Evolutionary conservation across 495 filamentous ascomycete species (phyloP), one percentile per base, ranked within the genome.

Genomic region (Alectoria sarmentosa): DNA sequence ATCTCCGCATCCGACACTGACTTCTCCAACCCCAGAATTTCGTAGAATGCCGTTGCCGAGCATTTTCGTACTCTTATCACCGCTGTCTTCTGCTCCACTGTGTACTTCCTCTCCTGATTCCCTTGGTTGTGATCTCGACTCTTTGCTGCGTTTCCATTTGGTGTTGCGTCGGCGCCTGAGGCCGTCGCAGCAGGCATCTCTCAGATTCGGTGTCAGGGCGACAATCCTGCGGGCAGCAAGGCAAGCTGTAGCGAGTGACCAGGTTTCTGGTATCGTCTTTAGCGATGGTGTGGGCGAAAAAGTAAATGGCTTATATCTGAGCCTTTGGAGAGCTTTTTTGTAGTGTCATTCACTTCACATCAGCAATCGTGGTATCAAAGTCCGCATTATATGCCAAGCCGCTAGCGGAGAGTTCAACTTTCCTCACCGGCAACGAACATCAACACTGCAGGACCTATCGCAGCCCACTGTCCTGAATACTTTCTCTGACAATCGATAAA

Each of bases 61-160:
- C 94, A 98, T 78, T 82, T 82, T 64, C 89, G 85, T 69, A 98
- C 92, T 52, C 94, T 83, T 63, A 96, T 76, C 28, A 98, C 94
- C 19, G 92, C 92, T 0, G 87, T 83, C 73, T 94, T 93, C 73
- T 98, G 93, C 64, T 96, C 94, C 30, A 83, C 75, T 9, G 93
- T 98, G 76, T 86, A 96, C 74, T 89, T 90, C 66, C 91, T 88
- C 56, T 91, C 89, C 73, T 93, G 89, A 74, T 92, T 96, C 65
- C 94, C 94, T 71, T 98, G 92, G 71, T 94, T 92, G 77, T 98
- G 94, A 38, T 91, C 86, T 65, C 90, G 88, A 72, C 82, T 84
- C 75, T 88, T 88, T 57, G 90, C 83, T 48, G 82, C 77, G 62
- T 71, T 74, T 41, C 86, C 84, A 70, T 83, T 82, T 46, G 76